Base-by-base conservation (phyloP, 1,139 yeast species). In the Diutina neorugosa region DNA sequence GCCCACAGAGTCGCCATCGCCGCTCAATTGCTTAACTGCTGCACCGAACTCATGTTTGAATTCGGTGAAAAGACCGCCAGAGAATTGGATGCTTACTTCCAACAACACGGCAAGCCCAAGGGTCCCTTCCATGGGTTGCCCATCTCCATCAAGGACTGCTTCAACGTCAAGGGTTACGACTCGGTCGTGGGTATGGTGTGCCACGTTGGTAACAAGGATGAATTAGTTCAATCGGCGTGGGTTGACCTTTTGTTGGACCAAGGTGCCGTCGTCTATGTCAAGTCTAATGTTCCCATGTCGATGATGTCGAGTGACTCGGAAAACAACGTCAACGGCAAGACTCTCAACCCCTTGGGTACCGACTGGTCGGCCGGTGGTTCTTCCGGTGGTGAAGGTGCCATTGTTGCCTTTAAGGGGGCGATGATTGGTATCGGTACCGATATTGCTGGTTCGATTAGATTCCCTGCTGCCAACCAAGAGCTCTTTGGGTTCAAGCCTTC, bases 71-170 rank as follows among this genome's bases (percentile, higher is more conserved):
- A 67, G 53, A 71, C 81, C 55, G 88, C 88, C 6, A 64, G 76
- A 60, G 71, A 67, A 55, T 69, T 82, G 58, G 88, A 82, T 60
- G 74, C 70, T 4, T 74, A 80, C 60, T 71, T 69, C 54, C 69
- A 69, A 52, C 67, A 73, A 53, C 66, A 73, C 53, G 90, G 91
- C 20, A 78, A 80, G 61, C 68, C 84, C 0, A 66, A 81, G 54
- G 94, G 94, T 49, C 89, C 90, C 7, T 71, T 86, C 55, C 94
- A 86, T 60, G 94, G 94, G 20, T 69, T 86, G 47, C 94, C 94
- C 16, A 68, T 86, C 44, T 84, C 93, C 1, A 68, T 86, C 55
- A 80, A 80, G 59, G 80, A 76, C 57, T 74, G 78, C 44, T 68
- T 73, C 56, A 69, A 70, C 55, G 64, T 78, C 51, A 66, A 67